Base-by-base conservation (phyloP, 805 yeast genomes). In the Metschnikowia corniflorae region DNA sequence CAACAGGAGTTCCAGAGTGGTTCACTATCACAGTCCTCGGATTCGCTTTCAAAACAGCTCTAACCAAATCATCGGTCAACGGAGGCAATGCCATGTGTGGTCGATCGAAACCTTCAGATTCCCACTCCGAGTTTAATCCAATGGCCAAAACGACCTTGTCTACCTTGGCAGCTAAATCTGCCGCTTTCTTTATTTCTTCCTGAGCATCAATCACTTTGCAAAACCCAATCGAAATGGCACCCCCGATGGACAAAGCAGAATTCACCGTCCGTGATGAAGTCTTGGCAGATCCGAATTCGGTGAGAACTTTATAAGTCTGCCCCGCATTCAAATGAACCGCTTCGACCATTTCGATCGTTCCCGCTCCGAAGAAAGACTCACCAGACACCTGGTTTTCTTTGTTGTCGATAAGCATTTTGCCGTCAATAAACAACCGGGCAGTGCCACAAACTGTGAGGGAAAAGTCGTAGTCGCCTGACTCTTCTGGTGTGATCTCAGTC, bases 1-100 rank as follows among this genome's bases (percentile, higher is more conserved):
- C 68, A 7, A 78, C 80, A 0, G 84, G 83, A 14, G 81, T 71
- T 32, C 84, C 84, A 3, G 78, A 67, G 50, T 78, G 81, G 47
- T 72, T 67, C 17, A 79, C 79, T 20, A 78, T 64, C 9, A 73
- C 69, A 2, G 73, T 65, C 46, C 77, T 72, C 18, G 70, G 65
- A 46, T 77, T 76, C 15, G 63, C 80, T 21, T 57, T 58, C 24
- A 62, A 39, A 8, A 78, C 67, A 8, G 64, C 73, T 17, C 49
- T 55, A 20, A 77, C 63, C 40, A 78, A 62, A 29, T 67, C 62
- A 35, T 72, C 65, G 18, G 72, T 69, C 29, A 51, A 45, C 10
- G 71, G 70, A 18, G 84, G 84, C 18, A 77, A 60, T 29, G 67
- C 66, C 74, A 79, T 61, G 49, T 62, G 44, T 3, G 54, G 50